Evolutionary conservation across 257 asterid genomes (phyloP).

Genomic region (Scutellaria galericulata): DNA sequence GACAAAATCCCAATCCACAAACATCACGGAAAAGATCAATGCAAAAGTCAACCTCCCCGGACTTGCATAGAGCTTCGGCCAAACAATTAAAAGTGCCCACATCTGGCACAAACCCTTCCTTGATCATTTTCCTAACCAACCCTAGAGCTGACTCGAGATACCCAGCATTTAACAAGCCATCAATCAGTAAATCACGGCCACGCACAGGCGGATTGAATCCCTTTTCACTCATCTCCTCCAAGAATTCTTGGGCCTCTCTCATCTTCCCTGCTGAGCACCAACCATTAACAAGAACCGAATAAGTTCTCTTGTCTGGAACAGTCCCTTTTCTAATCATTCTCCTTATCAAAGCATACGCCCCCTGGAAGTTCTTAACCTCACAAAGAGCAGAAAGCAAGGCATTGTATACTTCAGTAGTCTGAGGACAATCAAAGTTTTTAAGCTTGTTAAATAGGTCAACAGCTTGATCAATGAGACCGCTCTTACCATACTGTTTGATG

Average conservation of each 20-base stretch:
- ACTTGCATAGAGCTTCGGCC: constrained; percentile 71
- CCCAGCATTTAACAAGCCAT: constrained; percentile 90
- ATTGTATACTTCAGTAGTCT: constrained; percentile 81
- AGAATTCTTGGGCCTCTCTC: constrained; percentile 92
- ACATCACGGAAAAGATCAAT: constrained; percentile 72
- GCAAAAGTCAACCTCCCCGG: constrained; percentile 80
- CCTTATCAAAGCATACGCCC: constrained; percentile 89
- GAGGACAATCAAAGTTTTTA: constrained; percentile 71
- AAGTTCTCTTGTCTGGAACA: constrained; percentile 80
- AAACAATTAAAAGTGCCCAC: constrained; percentile 81
- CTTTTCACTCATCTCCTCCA: constrained; percentile 92
- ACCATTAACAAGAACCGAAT: constrained; percentile 81
- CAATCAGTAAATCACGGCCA: constrained; percentile 86
- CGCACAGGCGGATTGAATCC: constrained; percentile 96
- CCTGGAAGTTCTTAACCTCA: constrained; percentile 93
- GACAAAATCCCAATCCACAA: constrained; percentile 70
- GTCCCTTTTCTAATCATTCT: constrained; percentile 81
- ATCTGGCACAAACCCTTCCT: constrained; percentile 88
- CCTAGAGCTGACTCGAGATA: constrained; percentile 96
- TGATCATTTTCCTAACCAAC: constrained; percentile 84
- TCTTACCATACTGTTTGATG: constrained; percentile 88
- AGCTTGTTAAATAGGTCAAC: constrained; percentile 85
- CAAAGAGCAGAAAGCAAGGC: constrained; percentile 86
- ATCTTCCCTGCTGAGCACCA: constrained; percentile 97
- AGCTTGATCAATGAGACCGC: constrained; percentile 84